Percentiles rank a stretch among this genome's conserved stretches.
Evolutionary conservation across 176 grass and related monocot species (phyloP).

Genomic region (Phoenix roebelenii): DNA sequence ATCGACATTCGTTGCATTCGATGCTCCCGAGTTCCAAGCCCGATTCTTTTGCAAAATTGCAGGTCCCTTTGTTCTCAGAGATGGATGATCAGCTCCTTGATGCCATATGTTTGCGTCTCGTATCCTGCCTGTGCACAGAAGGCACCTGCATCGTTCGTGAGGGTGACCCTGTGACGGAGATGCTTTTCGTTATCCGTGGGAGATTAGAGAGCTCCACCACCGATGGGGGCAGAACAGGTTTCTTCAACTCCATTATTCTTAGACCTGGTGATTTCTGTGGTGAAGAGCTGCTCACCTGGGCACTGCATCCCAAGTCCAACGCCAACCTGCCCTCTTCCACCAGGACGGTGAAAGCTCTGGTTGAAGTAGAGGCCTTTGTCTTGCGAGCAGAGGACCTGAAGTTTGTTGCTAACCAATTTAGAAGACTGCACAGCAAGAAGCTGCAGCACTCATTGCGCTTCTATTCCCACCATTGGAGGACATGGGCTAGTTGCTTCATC

Average conservation of each 20-base stretch:
- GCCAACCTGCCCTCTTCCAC: conserved; percentile 26
- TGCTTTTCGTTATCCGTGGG: conserved; percentile 36
- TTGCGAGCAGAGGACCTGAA: conserved; percentile 37
- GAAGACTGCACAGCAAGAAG: conserved; percentile 35
- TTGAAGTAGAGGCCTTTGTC: conserved; percentile 31
- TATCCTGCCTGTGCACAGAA: conserved; percentile 18
- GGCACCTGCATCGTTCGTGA: conserved; percentile 28
- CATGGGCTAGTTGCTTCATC: conserved; percentile 36
- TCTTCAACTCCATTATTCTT: conserved; percentile 35
- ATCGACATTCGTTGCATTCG: too few species aligned
- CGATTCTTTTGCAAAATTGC: not conserved
- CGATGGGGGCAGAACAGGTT: conserved; percentile 18
- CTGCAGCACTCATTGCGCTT: conserved; percentile 35
- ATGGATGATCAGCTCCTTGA: conserved; percentile 37
- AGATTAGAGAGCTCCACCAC: conserved; percentile 30
- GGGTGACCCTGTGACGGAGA: conserved; percentile 33
- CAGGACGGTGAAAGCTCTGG: conserved; percentile 25
- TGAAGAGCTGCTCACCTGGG: conserved; percentile 38
- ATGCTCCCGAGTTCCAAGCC: too few species aligned
- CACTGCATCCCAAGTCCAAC: conserved; percentile 17
- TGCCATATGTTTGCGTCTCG: conserved; percentile 32
- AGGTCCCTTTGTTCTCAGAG: conserved; percentile 39
- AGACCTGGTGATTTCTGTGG: conserved; percentile 44
- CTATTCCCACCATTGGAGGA: conserved; percentile 38
- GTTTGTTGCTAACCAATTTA: conserved; percentile 31